Evolutionary conservation across 139 green algal species (phyloP), one percentile per base, ranked within the genome.

Genomic region (Mychonastes homosphaera): DNA sequence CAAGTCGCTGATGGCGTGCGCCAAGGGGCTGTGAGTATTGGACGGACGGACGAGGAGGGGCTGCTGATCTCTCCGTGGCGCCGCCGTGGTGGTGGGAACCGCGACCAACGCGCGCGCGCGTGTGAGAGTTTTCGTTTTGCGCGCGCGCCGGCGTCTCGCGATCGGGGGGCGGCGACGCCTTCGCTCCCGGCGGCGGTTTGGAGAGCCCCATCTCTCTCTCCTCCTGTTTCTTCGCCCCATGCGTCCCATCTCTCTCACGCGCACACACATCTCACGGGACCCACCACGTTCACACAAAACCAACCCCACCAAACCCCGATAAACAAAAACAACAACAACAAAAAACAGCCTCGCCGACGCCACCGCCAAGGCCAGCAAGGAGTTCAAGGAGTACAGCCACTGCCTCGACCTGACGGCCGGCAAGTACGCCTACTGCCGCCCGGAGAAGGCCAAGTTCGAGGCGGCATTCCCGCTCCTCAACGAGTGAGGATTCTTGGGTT

Each of bases 391-490:
- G 29, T 64, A 64, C 21, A 35, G 44, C 19, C 57, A 64, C 33
- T 64, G 57, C 45, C 38, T 64, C 24, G 57, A 64, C n/a, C 32
- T 64, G n/a, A 56, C 50, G 6, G 21, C 44, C 46, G 57, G 57
- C n/a, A 28, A 32, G 4, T 64, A 64, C 30, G 15, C 15, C 32
- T 64, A 64, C 45, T 64, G 57, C 45, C 28, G 45, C 13, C 57
- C 57, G 30, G 57, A 64, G 45, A 64, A 64, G 57, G 44, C 57
- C 24, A 54, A 53, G 21, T 64, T 64, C 16, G 40, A 74, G 36
- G 57, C 48, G 23, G 26, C 43, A 54, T 79, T 75, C 26, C 75
- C 75, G 12, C 38, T 75, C 30, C n/a, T n/a, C n/a, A n/a, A n/a
- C n/a, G n/a, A n/a, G n/a, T n/a, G n/a, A n/a, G n/a, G n/a, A n/a